A percentile compares a stretch with the other conserved stretches of the same genome.
Conservation (phyloP, 176 grass and related monocot genomes). For the Zea luxurians region DNA sequence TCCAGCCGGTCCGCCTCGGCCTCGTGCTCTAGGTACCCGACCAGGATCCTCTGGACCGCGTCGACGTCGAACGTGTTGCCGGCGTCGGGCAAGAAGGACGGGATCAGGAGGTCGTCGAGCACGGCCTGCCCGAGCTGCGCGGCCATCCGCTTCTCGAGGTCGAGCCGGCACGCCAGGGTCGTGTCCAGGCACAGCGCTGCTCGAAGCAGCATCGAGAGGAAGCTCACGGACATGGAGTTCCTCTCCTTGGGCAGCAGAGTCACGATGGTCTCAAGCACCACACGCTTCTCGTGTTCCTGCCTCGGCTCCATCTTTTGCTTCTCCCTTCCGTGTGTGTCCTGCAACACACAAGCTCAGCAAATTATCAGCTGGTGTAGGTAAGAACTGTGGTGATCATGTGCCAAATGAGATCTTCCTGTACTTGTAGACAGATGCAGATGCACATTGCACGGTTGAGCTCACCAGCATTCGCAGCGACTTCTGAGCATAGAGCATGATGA, state of each 20-base stretch:
- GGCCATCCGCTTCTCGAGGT: constrained; percentile 81
- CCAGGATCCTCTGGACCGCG: constrained; percentile 72
- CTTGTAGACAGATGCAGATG: not conserved
- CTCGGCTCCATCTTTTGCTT: constrained; percentile 60
- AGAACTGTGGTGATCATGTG: not conserved
- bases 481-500: constrained; percentile 92
- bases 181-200: constrained; percentile 76
- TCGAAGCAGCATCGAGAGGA: constrained; percentile 83
- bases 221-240: constrained; percentile 81
- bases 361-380: not conserved
- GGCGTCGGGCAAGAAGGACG: constrained; percentile 41
- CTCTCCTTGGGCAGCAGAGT: constrained; percentile 74
- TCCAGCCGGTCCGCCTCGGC: constrained; percentile 51
- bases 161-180: constrained; percentile 76
- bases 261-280: constrained; percentile 79
- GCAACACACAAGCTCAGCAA: constrained; percentile 1
- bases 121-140: constrained; percentile 72
- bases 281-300: constrained; percentile 84
- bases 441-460: not conserved
- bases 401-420: not conserved
- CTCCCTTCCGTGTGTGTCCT: constrained; percentile 69
- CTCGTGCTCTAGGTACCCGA: constrained; percentile 78
- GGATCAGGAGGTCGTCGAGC: constrained; percentile 84
- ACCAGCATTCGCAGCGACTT: constrained; percentile 88
- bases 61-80: constrained; percentile 67